These are phyloP conservation scores for Penicillium sp. DNA, from an alignment of 2,329 filamentous ascomycete species.

Conservation along the genomic window DNA sequence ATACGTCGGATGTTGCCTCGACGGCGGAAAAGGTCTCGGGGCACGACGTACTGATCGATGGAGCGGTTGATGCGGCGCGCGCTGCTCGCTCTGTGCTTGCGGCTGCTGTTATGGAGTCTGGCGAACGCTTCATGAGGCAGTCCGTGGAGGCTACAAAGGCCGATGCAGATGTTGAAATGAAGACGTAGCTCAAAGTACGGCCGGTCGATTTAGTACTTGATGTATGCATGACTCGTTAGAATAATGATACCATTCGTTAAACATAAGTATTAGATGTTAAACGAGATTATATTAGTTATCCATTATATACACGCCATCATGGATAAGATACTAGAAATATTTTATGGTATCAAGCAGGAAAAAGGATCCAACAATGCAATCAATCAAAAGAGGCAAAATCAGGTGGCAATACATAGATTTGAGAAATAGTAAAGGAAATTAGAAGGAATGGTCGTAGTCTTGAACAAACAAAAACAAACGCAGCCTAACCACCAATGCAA, in stretches of 20 bases:
- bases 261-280: too few relatives aligned
- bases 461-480: neutral
- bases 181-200: slow-evolving; percentile 20
- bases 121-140: slow-evolving; percentile 36
- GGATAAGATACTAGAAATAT: neutral
- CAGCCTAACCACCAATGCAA: slow-evolving; percentile 3
- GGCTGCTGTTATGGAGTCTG: slow-evolving; percentile 58
- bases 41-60: slow-evolving; percentile 56
- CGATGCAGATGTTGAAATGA: slow-evolving; percentile 25
- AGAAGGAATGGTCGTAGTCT: neutral
- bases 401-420: neutral
- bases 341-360: neutral
- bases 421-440: neutral
- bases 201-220: too few relatives aligned
- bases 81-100: slow-evolving; percentile 58
- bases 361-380: neutral
- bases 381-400: neutral
- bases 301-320: too few relatives aligned
- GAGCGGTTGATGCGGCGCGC: slow-evolving; percentile 60
- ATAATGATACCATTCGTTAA: neutral
- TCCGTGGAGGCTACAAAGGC: slow-evolving; percentile 5
- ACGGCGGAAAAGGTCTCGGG: slow-evolving; percentile 33
- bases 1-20: slow-evolving; percentile 39
- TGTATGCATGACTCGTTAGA: too few relatives aligned
- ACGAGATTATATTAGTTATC: neutral